Evolutionary conservation across 306 rosid genomes (phyloP).

Genomic region (Notholithocarpus densiflorus): DNA sequence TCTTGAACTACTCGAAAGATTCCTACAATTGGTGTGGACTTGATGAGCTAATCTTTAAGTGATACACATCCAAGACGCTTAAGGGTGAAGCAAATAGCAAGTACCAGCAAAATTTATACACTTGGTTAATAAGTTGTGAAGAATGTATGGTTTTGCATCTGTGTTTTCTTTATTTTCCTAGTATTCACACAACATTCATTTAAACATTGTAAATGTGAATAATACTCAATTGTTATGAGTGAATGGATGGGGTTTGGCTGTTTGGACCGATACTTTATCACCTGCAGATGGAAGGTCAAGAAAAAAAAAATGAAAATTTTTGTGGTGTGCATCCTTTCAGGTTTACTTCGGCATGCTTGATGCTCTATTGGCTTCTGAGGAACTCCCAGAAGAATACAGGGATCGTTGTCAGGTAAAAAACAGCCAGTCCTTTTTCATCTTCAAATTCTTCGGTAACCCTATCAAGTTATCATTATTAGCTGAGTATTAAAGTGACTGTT

Average conservation of each 20-base stretch:
- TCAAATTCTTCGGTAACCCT: neutral
- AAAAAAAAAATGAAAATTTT: neutral
- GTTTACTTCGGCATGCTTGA: conserved; percentile 58
- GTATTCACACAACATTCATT: neutral
- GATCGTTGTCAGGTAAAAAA: conserved; percentile 38
- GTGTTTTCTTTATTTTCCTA: neutral
- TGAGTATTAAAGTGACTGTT: neutral
- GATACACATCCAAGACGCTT: neutral
- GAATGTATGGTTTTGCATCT: neutral
- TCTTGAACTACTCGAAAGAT: no score
- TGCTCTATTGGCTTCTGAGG: conserved; percentile 47
- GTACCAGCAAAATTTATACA: neutral
- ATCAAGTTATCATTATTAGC: neutral
- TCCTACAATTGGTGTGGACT: neutral
- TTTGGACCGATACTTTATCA: neutral
- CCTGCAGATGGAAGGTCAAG: neutral
- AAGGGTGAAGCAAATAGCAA: neutral
- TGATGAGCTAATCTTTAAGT: neutral
- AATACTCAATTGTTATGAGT: neutral
- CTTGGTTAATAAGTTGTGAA: neutral
- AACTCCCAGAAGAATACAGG: conserved; percentile 48
- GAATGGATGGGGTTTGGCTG: neutral
- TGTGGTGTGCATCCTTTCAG: neutral
- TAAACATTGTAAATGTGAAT: neutral
- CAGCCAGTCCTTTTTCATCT: neutral